Evolutionary conservation across 306 rosid genomes (phyloP).

Genomic region (Luffa aegyptiaca): DNA sequence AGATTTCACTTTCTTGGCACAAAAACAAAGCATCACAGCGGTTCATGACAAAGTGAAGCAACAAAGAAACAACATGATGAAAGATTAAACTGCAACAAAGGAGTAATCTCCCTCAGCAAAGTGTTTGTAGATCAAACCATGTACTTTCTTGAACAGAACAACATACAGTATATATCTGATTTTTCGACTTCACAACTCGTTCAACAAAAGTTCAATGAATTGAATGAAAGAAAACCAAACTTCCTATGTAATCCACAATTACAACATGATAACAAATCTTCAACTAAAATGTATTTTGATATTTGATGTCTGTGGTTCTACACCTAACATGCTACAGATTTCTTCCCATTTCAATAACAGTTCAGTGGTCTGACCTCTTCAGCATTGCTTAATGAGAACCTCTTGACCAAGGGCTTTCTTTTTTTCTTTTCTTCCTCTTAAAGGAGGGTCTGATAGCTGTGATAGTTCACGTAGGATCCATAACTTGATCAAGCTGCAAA

Average conservation of each 20-base stretch:
- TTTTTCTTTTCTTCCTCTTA: background rate
- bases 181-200: background rate
- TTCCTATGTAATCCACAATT: background rate
- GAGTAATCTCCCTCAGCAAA: background rate
- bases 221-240: background rate
- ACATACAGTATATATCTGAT: background rate
- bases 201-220: conserved; percentile 2
- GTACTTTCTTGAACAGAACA: background rate
- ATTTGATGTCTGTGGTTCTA: conserved; percentile 34
- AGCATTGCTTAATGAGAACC: background rate
- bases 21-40: background rate
- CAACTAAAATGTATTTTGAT: background rate
- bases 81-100: background rate
- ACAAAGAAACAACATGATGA: background rate
- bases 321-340: conserved; percentile 41
- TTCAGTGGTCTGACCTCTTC: background rate
- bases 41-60: background rate
- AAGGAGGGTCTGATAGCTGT: conserved; percentile 28
- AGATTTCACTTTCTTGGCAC: no score
- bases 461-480: conserved; percentile 25
- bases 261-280: background rate
- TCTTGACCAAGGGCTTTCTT: background rate
- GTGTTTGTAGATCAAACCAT: background rate
- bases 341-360: conserved; percentile 17
- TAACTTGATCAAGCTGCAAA: conserved; percentile 8